A percentile compares a stretch with the other conserved stretches of the same genome.
Evolutionary conservation across 78 protist species (phyloP).

Genomic region (Cavenderia fasciculata): DNA sequence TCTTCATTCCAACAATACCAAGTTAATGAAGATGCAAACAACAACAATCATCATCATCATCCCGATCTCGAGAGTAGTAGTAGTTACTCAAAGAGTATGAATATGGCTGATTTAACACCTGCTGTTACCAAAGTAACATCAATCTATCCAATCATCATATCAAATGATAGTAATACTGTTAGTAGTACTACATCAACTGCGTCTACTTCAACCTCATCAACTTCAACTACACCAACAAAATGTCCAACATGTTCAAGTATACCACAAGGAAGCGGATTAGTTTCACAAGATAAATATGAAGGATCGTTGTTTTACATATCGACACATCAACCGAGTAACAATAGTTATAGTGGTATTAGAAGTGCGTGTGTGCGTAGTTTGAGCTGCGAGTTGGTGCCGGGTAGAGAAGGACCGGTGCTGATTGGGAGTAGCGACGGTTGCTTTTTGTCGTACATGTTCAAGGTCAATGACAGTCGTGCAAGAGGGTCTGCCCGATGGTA

Average conservation of each 20-base stretch:
- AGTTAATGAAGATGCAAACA: neutral
- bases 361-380: slow-evolving; percentile 45
- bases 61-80: neutral
- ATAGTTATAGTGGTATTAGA: slow-evolving; percentile 22
- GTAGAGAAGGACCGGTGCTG: slow-evolving; percentile 59
- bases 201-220: neutral
- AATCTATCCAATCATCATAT: neutral
- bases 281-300: slow-evolving; percentile 27
- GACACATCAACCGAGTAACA: slow-evolving; percentile 68
- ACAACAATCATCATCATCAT: neutral
- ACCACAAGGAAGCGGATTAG: slow-evolving; percentile 6
- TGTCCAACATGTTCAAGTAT: slow-evolving; percentile 71
- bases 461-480: slow-evolving; percentile 47
- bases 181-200: neutral
- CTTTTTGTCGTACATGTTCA: slow-evolving; percentile 39
- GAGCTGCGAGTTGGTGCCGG: slow-evolving; percentile 52
- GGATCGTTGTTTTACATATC: slow-evolving; percentile 11
- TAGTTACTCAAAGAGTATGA: neutral
- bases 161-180: neutral
- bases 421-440: slow-evolving; percentile 28
- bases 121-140: no score
- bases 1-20: neutral
- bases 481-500: slow-evolving; percentile 45
- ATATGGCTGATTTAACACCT: no score
- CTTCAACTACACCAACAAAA: neutral